A percentile compares a stretch with the other conserved stretches of the same genome.
Conservation (phyloP, 805 yeast species). For the Yarrowia sp. region DNA sequence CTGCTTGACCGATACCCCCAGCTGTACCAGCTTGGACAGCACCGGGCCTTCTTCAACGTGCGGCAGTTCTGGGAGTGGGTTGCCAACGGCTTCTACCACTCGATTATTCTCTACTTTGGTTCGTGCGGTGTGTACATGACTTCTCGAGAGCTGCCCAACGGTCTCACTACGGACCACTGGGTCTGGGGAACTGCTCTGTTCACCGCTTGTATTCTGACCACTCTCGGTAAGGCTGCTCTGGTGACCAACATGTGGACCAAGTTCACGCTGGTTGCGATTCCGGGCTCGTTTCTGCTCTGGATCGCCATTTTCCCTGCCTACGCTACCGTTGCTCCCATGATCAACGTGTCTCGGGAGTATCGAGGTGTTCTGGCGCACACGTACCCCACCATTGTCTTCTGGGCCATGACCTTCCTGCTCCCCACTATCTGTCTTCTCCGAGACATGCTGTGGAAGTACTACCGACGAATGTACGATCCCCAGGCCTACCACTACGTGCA, state of each 20-base stretch:
- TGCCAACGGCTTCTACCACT: slow-evolving; percentile 89
- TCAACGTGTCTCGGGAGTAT: slow-evolving; percentile 79
- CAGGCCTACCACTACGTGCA: slow-evolving; percentile 93
- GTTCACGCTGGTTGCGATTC: slow-evolving; percentile 86
- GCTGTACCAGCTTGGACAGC: slow-evolving; percentile 85
- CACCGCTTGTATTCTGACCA: slow-evolving; percentile 83
- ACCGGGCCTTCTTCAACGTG: slow-evolving; percentile 84
- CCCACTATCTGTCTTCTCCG: slow-evolving; percentile 77
- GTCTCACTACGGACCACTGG: slow-evolving; percentile 84
- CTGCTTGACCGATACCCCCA: slow-evolving; percentile 89
- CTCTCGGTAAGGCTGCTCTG: slow-evolving; percentile 91
- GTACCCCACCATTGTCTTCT: slow-evolving; percentile 74
- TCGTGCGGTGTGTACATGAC: slow-evolving; percentile 63
- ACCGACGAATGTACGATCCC: slow-evolving; percentile 86
- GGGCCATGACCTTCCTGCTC: slow-evolving; percentile 77
- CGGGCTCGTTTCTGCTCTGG: slow-evolving; percentile 89
- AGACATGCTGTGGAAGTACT: slow-evolving; percentile 92
- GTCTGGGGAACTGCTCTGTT: slow-evolving; percentile 89
- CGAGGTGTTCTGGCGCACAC: slow-evolving; percentile 73
- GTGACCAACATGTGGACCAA: slow-evolving; percentile 94
- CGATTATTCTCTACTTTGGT: slow-evolving; percentile 77
- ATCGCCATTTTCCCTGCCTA: slow-evolving; percentile 81
- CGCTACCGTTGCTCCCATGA: slow-evolving; percentile 78
- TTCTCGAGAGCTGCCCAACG: slow-evolving; percentile 62
- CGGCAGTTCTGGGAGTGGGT: slow-evolving; percentile 97